A percentile compares a stretch with the other conserved stretches of the same genome.
phyloP scores from a whole-genome alignment of 2,329 filamentous ascomycete species.

The Fusarium coicis region DNA sequence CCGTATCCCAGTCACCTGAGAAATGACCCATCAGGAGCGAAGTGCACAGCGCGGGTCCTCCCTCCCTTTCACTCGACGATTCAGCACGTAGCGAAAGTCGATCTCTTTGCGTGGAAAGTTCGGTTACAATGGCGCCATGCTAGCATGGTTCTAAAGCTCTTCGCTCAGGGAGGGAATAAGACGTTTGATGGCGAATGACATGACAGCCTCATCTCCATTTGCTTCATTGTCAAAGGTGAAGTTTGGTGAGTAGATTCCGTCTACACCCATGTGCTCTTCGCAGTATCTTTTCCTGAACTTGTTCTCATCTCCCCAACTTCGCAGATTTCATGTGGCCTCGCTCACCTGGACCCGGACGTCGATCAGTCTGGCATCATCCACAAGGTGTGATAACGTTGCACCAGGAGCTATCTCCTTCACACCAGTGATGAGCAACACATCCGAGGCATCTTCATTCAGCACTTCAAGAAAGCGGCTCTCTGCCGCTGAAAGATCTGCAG shows the following conservation, averaged over 20 bases:
- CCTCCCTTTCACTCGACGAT: conserved; percentile 63
- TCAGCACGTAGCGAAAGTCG: conserved; percentile 68
- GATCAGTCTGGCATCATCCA: conserved; percentile 62
- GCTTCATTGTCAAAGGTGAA: conserved; percentile 63
- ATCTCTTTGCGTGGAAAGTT: conserved; percentile 63
- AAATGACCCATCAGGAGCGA: conserved; percentile 61
- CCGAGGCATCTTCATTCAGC: conserved; percentile 56
- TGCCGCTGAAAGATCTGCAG: conserved; percentile 56
- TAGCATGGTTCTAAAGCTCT: conserved; percentile 57
- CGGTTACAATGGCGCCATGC: conserved; percentile 61
- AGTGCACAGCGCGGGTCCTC: conserved; percentile 62
- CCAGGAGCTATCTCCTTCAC: conserved; percentile 71
- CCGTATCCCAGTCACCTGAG: conserved; percentile 51
- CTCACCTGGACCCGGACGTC: conserved; percentile 62
- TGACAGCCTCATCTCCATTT: conserved; percentile 52
- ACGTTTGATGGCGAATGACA: conserved; percentile 53
- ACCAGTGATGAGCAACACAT: conserved; percentile 70
- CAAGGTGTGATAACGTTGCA: conserved; percentile 62
- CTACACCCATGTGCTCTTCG: background rate
- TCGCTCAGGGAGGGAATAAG: conserved; percentile 60
- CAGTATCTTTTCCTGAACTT: background rate
- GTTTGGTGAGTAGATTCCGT: conserved; percentile 52
- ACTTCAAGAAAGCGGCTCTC: conserved; percentile 62
- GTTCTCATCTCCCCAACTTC: conserved; percentile 43
- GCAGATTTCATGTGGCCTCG: conserved; percentile 50